These are phyloP conservation scores for Cyberlindnera mississippiensis DNA, from an alignment of 805 yeast genomes.

Conservation along the genomic window DNA sequence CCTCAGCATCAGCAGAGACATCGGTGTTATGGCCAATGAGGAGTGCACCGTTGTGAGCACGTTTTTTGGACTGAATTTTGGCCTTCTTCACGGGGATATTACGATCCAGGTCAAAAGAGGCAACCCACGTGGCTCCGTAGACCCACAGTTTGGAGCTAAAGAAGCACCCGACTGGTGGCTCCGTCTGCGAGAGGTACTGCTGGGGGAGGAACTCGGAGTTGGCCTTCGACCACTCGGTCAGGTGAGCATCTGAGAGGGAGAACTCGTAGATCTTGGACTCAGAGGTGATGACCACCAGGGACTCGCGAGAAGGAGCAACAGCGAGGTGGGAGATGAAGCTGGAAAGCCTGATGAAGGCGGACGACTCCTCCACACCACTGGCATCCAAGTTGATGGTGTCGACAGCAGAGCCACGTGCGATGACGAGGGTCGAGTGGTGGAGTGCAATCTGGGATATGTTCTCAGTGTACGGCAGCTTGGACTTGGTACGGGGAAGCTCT, in stretches of 20 bases:
- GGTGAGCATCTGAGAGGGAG: conserved; percentile 33
- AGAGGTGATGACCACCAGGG: conserved; percentile 62
- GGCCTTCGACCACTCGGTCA: conserved; percentile 75
- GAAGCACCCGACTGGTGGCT: conserved; percentile 73
- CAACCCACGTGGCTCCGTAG: conserved; percentile 84
- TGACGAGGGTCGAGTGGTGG: conserved; percentile 44
- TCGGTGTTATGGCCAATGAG: conserved; percentile 37
- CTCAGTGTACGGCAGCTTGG: conserved; percentile 42
- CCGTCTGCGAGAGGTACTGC: conserved; percentile 51
- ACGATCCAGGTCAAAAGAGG: conserved; percentile 61
- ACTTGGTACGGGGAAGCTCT: conserved; percentile 32
- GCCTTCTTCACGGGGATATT: conserved; percentile 46
- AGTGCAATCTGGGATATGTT: conserved; percentile 48
- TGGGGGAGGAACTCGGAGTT: conserved; percentile 75
- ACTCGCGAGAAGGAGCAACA: conserved; percentile 44
- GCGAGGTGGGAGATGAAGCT: conserved; percentile 56
- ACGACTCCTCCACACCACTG: conserved; percentile 22
- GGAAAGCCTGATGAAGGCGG: conserved; percentile 54
- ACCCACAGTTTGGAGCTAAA: conserved; percentile 59
- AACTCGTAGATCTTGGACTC: conserved; percentile 78
- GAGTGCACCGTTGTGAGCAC: conserved; percentile 39
- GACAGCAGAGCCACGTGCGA: conserved; percentile 57
- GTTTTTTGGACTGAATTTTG: conserved; percentile 31
- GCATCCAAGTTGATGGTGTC: conserved; percentile 41
- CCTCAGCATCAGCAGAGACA: conserved; percentile 25